phyloP scores from a whole-genome alignment of 495 filamentous ascomycete genomes.

The Thermochaetoides thermophila region DNA sequence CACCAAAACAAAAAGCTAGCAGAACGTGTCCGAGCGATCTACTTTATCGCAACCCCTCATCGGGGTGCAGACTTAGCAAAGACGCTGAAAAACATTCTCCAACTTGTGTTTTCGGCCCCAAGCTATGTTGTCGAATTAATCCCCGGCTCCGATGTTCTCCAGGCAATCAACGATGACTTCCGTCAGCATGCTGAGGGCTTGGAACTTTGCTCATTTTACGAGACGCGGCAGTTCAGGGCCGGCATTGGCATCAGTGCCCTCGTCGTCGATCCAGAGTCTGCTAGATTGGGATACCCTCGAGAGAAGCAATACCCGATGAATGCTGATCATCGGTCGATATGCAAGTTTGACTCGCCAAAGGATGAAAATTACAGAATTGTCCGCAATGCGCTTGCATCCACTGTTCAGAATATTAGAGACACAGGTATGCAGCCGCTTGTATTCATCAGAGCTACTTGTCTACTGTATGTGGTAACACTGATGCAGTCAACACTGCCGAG shows the following conservation, averaged over 20 bases:
- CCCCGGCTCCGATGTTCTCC: slow-evolving; percentile 13
- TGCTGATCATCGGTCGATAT: slow-evolving; percentile 25
- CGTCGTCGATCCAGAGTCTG: slow-evolving; percentile 29
- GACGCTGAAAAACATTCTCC: slow-evolving; percentile 4
- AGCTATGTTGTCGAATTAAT: slow-evolving; percentile 27
- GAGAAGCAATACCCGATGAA: slow-evolving; percentile 21
- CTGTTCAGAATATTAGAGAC: slow-evolving; percentile 1
- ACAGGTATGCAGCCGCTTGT: neutral
- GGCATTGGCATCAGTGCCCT: slow-evolving; percentile 4
- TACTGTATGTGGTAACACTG: neutral
- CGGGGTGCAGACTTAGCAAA: slow-evolving; percentile 10
- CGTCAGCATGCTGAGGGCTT: slow-evolving; percentile 19
- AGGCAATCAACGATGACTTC: slow-evolving; percentile 34
- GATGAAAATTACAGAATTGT: slow-evolving; percentile 7
- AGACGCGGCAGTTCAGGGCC: slow-evolving; percentile 14
- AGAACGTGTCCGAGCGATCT: slow-evolving; percentile 4
- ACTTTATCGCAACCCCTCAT: slow-evolving; percentile 19
- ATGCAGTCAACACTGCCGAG: neutral
- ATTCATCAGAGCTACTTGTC: neutral
- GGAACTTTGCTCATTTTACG: slow-evolving; percentile 31
- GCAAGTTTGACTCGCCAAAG: slow-evolving; percentile 9
- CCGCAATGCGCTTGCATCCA: slow-evolving; percentile 1
- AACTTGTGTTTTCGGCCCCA: slow-evolving; percentile 6
- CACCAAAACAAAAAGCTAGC: slow-evolving; percentile 5
- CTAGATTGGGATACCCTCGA: slow-evolving; percentile 12